Conservation (phyloP, 2,329 filamentous ascomycete species). For the Leptodontidium sp. region DNA sequence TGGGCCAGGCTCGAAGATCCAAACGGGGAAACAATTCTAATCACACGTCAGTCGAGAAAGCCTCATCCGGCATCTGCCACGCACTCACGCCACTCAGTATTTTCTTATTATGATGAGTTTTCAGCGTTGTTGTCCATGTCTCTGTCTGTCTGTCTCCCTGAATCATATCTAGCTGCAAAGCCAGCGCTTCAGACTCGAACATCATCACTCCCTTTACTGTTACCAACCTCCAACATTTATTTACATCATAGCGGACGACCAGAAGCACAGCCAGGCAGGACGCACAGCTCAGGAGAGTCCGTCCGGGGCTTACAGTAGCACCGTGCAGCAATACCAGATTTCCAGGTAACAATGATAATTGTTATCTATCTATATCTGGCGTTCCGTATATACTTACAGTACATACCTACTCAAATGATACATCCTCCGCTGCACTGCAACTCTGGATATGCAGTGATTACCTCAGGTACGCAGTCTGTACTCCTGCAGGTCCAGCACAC, state of each 20-base stretch:
- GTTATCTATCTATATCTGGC: slow-evolving; percentile 17
- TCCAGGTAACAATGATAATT: background rate
- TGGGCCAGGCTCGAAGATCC: slow-evolving; percentile 17
- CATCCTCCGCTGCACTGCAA: slow-evolving; percentile 16
- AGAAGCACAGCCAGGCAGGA: background rate
- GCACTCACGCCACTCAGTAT: too few relatives aligned
- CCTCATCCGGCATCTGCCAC: background rate
- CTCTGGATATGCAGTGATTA: slow-evolving; percentile 19
- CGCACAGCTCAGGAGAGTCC: slow-evolving; percentile 14
- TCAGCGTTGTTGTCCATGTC: background rate
- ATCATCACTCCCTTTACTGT: background rate
- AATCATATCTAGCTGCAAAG: background rate
- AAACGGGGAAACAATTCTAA: slow-evolving; percentile 28
- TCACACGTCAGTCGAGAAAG: slow-evolving; percentile 14
- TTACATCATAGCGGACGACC: background rate
- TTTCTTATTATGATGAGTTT: background rate
- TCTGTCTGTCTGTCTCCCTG: background rate
- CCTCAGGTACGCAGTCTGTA: background rate
- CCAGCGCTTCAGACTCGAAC: slow-evolving; percentile 6
- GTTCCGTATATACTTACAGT: background rate
- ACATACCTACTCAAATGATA: background rate
- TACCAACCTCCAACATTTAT: too few relatives aligned
- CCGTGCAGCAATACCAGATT: background rate
- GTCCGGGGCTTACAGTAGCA: background rate
- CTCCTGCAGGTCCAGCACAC: slow-evolving; percentile 20